Percentiles rank a stretch among this genome's conserved stretches.
phyloP scores from a whole-genome alignment of 352 stramenopile genomes.

The Pythium dissotocum region DNA sequence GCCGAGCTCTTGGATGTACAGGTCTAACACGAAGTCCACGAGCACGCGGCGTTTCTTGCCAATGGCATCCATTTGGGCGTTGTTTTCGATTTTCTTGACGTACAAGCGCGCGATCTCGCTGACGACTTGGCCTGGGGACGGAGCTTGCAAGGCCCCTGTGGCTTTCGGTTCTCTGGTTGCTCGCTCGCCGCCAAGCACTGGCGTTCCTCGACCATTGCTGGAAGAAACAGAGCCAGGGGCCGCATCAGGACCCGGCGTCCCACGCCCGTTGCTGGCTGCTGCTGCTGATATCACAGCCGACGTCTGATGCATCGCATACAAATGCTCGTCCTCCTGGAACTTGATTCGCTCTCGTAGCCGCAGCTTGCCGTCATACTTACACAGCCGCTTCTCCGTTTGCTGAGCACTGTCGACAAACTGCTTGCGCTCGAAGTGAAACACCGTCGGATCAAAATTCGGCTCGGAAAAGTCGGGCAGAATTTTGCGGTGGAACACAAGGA shows the following conservation, averaged over 20 bases:
- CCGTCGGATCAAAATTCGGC: constrained; percentile 48
- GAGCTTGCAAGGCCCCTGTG: constrained; percentile 13
- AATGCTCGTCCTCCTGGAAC: constrained; percentile 41
- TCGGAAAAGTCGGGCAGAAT: constrained; percentile 59
- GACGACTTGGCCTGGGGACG: constrained; percentile 35
- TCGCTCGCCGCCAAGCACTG: constrained; percentile 4
- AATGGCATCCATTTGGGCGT: constrained; percentile 38
- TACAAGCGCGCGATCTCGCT: constrained; percentile 68
- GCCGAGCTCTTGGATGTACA: constrained; percentile 65
- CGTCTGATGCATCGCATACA: constrained; percentile 20
- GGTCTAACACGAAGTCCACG: constrained; percentile 52
- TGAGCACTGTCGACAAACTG: constrained; percentile 33
- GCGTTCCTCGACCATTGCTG: constrained; percentile 13
- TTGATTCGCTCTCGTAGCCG: constrained; percentile 43
- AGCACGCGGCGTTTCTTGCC: constrained; percentile 44
- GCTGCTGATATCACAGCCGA: constrained; percentile 16
- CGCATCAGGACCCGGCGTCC: not conserved
- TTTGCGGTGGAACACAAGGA: constrained; percentile 59
- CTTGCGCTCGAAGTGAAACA: constrained; percentile 58
- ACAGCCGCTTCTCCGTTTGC: constrained; percentile 48
- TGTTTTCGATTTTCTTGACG: constrained; percentile 50
- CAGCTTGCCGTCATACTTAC: constrained; percentile 36
- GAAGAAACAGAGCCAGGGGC: constrained; percentile 13
- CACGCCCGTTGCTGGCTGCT: not conserved
- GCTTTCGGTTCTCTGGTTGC: constrained; percentile 3